Evolutionary conservation across 1,284 basidiomycete genomes (phyloP).

Genomic region (Ustilago loliicola): DNA sequence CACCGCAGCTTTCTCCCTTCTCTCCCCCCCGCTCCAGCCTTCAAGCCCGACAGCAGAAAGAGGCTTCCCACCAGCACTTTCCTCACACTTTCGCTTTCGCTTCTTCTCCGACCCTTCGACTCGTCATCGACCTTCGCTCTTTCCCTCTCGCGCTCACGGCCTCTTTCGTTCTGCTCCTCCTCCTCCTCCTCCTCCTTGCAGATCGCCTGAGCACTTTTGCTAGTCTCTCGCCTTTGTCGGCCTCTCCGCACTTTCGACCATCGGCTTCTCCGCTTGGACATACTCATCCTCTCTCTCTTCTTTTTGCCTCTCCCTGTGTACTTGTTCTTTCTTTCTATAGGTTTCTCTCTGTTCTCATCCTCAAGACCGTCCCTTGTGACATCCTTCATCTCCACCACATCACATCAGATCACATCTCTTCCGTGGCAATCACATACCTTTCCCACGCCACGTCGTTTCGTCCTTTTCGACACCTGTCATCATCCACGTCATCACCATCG

Average conservation of each 20-base stretch:
- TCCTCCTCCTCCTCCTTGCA: slow-evolving; percentile 26
- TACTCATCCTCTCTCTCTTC: slow-evolving; percentile 2
- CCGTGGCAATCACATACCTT: slow-evolving; percentile 3
- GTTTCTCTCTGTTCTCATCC: slow-evolving; percentile 16
- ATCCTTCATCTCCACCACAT: not conserved
- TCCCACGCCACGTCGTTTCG: slow-evolving; percentile 4
- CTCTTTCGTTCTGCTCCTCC: slow-evolving; percentile 2
- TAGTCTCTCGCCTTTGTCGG: not conserved
- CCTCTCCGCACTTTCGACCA: slow-evolving; percentile 22
- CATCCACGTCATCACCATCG: slow-evolving; percentile 8
- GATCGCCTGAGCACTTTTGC: slow-evolving; percentile 16
- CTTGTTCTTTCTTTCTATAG: slow-evolving; percentile 15
- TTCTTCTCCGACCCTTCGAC: slow-evolving; percentile 8
- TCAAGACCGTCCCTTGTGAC: slow-evolving; percentile 9
- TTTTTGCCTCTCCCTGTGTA: slow-evolving; percentile 22
- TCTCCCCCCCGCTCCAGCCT: slow-evolving; percentile 24
- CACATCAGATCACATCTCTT: slow-evolving; percentile 13
- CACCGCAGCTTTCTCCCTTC: slow-evolving; percentile 20
- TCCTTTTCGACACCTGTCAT: not conserved
- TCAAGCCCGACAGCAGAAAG: slow-evolving; percentile 21
- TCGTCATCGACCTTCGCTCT: slow-evolving; percentile 7
- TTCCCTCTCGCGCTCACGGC: not conserved
- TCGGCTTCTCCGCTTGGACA: slow-evolving; percentile 20
- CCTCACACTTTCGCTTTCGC: no score
- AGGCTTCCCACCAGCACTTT: slow-evolving; percentile 2